Conservation (phyloP, 2,329 filamentous ascomycete genomes). For the Ramichloridium luteum region DNA sequence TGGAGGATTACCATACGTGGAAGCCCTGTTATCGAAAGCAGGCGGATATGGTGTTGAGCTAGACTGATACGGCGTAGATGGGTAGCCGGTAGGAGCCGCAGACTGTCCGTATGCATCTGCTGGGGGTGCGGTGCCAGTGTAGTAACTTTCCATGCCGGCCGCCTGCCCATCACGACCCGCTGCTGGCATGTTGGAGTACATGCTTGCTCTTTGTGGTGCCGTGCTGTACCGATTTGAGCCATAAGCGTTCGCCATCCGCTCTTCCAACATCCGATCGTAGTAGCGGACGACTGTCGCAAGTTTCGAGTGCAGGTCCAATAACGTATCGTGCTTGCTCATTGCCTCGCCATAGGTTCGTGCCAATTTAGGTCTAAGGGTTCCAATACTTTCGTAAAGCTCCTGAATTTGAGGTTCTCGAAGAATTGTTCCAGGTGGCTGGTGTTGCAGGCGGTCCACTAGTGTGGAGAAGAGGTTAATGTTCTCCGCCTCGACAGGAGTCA, state of each 20-base stretch:
- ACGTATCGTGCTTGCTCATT: slow-evolving; percentile 97
- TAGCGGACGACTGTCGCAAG: slow-evolving; percentile 92
- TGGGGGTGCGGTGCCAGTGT: slow-evolving; percentile 51
- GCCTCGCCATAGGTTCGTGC: slow-evolving; percentile 94
- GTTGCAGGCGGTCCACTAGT: slow-evolving; percentile 84
- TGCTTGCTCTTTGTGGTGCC: slow-evolving; percentile 36
- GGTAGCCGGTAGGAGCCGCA: slow-evolving; percentile 37
- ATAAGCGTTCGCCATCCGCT: slow-evolving; percentile 85
- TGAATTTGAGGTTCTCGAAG: slow-evolving; percentile 96
- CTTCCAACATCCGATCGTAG: slow-evolving; percentile 96
- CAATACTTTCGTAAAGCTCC: slow-evolving; percentile 94
- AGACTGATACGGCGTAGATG: too few relatives aligned
- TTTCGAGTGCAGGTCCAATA: slow-evolving; percentile 89
- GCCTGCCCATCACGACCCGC: slow-evolving; percentile 33
- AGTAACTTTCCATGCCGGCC: slow-evolving; percentile 64
- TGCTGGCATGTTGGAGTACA: slow-evolving; percentile 60
- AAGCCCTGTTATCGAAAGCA: slow-evolving; percentile 18
- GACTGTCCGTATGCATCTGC: slow-evolving; percentile 33
- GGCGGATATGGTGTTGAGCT: slow-evolving; percentile 25
- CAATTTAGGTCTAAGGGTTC: slow-evolving; percentile 81
- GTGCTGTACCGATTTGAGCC: slow-evolving; percentile 51
- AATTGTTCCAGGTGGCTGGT: slow-evolving; percentile 89
- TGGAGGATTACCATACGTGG: slow-evolving; percentile 14
- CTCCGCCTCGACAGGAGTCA: slow-evolving; percentile 86
- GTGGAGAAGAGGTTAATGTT: slow-evolving; percentile 96